Base-by-base conservation (phyloP, 306 rosid species). In the Cicer judaicum region DNA sequence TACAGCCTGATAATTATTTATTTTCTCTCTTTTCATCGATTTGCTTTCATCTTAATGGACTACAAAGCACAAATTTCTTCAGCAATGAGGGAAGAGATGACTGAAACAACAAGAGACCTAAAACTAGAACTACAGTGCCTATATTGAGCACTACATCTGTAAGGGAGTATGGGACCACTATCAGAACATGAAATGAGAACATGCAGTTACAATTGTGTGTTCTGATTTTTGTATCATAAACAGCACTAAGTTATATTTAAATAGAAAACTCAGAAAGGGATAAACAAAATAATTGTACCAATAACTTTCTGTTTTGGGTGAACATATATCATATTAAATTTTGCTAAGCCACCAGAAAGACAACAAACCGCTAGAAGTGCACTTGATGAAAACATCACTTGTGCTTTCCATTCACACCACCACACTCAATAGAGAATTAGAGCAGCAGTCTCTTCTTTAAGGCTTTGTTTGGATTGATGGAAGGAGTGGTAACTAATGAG, bases 191-290 rank as follows among this genome's bases (percentile, higher is more conserved):
- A 34, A 15, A 14, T 52, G 59, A 57, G 38, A 74, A 63, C 12
- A 21, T 2, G 48, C 16, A 29, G 38, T 14, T 52, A 52, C 34
- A 43, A 65, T 6, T 38, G 38, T 24, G 34, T 55, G 42, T 54
- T 50, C 67, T 41, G 74, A 65, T 56, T 16, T 46, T 68, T 42
- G 8, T 43, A 50, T 15, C n/a, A 64, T 39, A 29, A 29, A 61
- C 38, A 67, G 8, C 12, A 46, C 43, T 12, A 46, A 67, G 62
- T 54, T 56, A 53, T 4, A 10, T n/a, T 56, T 10, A 7, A 42
- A 52, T 66, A 76, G 36, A 65, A 46, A 77, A 67, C 52, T 44
- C 46, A 43, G 55, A 56, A 76, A 29, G 42, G 29, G 44, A 34
- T 43, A 15, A 24, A 56, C 42, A 34, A 42, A 74, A 55, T 34